A percentile compares a stretch with the other conserved stretches of the same genome.
These are phyloP conservation scores for Mycena venus DNA, from an alignment of 768 basidiomycete species.

Conservation along the genomic window DNA sequence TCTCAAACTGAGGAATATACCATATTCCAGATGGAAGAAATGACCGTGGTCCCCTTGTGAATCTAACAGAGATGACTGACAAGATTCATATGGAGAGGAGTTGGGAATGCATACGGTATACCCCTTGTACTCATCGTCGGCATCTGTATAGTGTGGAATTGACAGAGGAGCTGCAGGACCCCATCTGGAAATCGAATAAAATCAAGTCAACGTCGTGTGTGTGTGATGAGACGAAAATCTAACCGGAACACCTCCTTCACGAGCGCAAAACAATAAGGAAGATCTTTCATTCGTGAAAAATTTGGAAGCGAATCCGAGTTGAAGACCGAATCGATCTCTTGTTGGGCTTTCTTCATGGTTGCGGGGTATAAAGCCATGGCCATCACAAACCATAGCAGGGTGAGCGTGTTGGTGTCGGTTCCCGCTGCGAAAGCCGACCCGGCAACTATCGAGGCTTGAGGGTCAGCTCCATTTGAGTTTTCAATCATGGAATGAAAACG, in stretches of 20 bases:
- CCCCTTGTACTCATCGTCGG: too few species aligned
- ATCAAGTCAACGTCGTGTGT: too few species aligned
- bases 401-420: neutral
- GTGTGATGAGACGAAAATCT: neutral
- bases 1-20: neutral
- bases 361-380: neutral
- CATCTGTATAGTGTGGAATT: neutral
- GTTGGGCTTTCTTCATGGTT: neutral
- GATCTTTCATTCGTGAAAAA: neutral
- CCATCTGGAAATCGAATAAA: neutral
- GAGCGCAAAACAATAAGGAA: conserved; percentile 4
- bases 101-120: neutral
- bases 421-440: neutral
- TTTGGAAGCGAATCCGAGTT: neutral
- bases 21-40: conserved; percentile 6
- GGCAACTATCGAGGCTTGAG: neutral
- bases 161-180: neutral
- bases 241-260: conserved; percentile 2
- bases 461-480: too few species aligned
- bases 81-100: neutral
- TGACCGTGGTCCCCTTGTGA: neutral
- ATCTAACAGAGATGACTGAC: neutral
- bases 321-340: neutral
- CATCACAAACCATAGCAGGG: conserved; percentile 8
- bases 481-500: neutral